A percentile compares a stretch with the other conserved stretches of the same genome.
These are phyloP conservation scores for Aureobasidium musti DNA, from an alignment of 2,329 filamentous ascomycete genomes.

Conservation along the genomic window DNA sequence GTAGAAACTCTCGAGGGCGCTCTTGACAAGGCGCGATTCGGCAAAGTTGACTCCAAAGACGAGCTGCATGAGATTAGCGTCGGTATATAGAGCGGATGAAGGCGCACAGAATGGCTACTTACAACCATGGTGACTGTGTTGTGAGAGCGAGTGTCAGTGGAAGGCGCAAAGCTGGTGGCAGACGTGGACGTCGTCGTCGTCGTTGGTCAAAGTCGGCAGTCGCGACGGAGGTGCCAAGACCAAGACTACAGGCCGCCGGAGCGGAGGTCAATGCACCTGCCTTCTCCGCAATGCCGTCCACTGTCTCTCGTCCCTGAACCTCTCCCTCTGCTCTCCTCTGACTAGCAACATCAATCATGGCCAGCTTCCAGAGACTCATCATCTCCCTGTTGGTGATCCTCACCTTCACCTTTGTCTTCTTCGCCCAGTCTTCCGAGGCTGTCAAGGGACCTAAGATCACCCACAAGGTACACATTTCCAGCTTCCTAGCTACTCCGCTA, in stretches of 20 bases:
- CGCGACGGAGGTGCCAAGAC: slow-evolving; percentile 17
- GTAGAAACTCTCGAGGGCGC: slow-evolving; percentile 80
- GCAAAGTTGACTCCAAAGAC: slow-evolving; percentile 84
- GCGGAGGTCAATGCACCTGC: neutral
- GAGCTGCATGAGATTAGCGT: slow-evolving; percentile 50
- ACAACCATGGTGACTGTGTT: slow-evolving; percentile 30
- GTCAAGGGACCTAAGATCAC: slow-evolving; percentile 90
- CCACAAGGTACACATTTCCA: slow-evolving; percentile 64
- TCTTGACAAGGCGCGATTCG: slow-evolving; percentile 71
- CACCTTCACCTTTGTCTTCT: slow-evolving; percentile 71
- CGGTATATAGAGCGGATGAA: neutral
- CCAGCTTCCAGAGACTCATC: slow-evolving; percentile 69
- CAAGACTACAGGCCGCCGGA: neutral
- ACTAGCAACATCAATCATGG: slow-evolving; percentile 59
- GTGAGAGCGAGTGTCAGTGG: neutral
- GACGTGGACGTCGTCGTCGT: slow-evolving; percentile 4
- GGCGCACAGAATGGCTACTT: neutral
- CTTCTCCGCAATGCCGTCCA: slow-evolving; percentile 2
- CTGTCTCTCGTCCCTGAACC: neutral
- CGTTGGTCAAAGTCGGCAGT: slow-evolving; percentile 5
- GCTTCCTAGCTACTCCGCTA: neutral
- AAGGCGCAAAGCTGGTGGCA: slow-evolving; percentile 7
- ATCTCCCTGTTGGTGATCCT: slow-evolving; percentile 74
- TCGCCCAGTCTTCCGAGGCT: slow-evolving; percentile 72
- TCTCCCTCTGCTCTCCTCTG: slow-evolving; percentile 3